phyloP scores from a whole-genome alignment of 371 early-diverging fungal genomes.

The Syncephalastrum racemosum region DNA sequence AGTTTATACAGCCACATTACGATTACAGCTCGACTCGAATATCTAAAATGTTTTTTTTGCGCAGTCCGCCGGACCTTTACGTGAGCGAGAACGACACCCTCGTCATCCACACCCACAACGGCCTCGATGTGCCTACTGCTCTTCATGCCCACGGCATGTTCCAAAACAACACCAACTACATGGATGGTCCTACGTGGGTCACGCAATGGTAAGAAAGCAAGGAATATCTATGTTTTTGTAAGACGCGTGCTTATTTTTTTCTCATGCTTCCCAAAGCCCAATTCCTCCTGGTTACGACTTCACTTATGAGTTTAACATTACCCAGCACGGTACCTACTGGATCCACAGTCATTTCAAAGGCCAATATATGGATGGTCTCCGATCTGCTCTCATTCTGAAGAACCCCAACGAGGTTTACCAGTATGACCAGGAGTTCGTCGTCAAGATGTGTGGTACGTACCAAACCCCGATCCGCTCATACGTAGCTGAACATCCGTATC shows the following conservation, averaged over 20 bases:
- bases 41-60: background rate
- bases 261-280: conserved; percentile 15
- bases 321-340: conserved; percentile 77
- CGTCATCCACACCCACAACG: conserved; percentile 64
- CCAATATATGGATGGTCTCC: conserved; percentile 84
- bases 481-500: background rate
- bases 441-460: conserved; percentile 55
- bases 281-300: conserved; percentile 49
- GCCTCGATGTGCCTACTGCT: conserved; percentile 58
- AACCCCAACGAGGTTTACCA: conserved; percentile 58
- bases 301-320: conserved; percentile 64
- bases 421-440: conserved; percentile 69
- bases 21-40: background rate
- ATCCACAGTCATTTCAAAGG: conserved; percentile 69
- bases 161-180: conserved; percentile 58
- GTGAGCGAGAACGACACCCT: conserved; percentile 56
- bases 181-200: conserved; percentile 63
- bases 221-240: background rate
- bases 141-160: conserved; percentile 73
- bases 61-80: conserved; percentile 44
- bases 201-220: conserved; percentile 56
- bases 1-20: conserved; percentile 17
- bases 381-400: conserved; percentile 72
- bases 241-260: background rate
- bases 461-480: background rate